Evolutionary conservation across 129 eudicot genomes (phyloP).

Genomic region (Sambucus nigra): DNA sequence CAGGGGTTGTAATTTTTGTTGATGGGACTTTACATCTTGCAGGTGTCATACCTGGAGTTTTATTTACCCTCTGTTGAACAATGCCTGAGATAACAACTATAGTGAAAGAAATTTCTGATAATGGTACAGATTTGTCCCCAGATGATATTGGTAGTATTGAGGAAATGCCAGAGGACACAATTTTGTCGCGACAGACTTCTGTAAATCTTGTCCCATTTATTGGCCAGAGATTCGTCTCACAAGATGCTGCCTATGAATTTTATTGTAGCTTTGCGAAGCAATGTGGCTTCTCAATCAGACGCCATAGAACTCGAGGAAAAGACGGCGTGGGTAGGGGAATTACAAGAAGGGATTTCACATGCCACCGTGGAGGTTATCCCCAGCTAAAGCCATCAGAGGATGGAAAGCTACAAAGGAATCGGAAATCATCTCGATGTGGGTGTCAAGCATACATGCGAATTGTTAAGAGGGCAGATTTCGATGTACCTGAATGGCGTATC

Average conservation of each 20-base stretch:
- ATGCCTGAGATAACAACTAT: slow-evolving; percentile 37
- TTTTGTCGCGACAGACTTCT: slow-evolving; percentile 67
- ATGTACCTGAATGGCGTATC: slow-evolving; percentile 88
- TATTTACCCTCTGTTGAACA: slow-evolving; percentile 8
- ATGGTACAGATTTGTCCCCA: slow-evolving; percentile 64
- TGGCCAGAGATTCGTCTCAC: slow-evolving; percentile 87
- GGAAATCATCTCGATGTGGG: slow-evolving; percentile 85
- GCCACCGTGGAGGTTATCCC: slow-evolving; percentile 85
- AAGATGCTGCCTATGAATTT: slow-evolving; percentile 88
- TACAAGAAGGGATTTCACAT: slow-evolving; percentile 78
- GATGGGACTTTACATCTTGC: slow-evolving; percentile 1
- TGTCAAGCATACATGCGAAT: slow-evolving; percentile 85
- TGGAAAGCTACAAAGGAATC: slow-evolving; percentile 66
- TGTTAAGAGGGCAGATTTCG: slow-evolving; percentile 58
- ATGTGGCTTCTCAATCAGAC: slow-evolving; percentile 79
- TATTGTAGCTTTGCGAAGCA: slow-evolving; percentile 86
- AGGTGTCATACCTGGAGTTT: background rate
- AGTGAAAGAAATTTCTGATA: slow-evolving; percentile 52
- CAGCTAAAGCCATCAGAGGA: slow-evolving; percentile 68
- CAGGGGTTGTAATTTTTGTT: background rate
- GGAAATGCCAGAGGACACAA: slow-evolving; percentile 72
- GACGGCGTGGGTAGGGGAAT: slow-evolving; percentile 87
- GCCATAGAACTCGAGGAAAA: slow-evolving; percentile 82
- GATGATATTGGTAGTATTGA: slow-evolving; percentile 75
- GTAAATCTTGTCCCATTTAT: slow-evolving; percentile 71